Base-by-base conservation (phyloP, 1,139 yeast genomes). In the Zygosaccharomyces pseudobailii region DNA sequence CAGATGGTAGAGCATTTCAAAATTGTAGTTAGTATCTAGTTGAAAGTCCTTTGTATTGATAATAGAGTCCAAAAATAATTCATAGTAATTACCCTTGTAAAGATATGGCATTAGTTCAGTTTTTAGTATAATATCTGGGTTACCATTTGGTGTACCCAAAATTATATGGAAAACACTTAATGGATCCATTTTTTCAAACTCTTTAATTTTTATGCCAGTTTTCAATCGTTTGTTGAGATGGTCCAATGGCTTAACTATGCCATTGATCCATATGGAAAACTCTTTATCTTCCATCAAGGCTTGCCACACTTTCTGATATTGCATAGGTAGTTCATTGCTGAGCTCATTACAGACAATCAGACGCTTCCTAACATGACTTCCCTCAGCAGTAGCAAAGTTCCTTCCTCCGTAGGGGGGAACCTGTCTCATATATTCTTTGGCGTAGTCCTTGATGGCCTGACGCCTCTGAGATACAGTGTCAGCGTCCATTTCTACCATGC, bases 81-180 rank as follows among this genome's bases (percentile, higher is more conserved):
- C 43, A 27, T 48, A 53, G 23, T 47, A 32, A 3, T 42, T 40
- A 4, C 41, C 39, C 38, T 54, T 55, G 2, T 28, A 28, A 21
- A 61, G 35, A 34, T 55, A 63, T 2, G 66, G 65, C 9, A 58
- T 39, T 8, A 61, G 33, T 37, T 59, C 65, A 22, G 40, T 47
- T 13, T 40, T 47, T 13, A 48, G 23, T 17, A 43, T 45, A 4
- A 47, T 46, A 28, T 41, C 30, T 10, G 44, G 45, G 19, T 33
- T 41, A n/a, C 38, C 40, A 5, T 28, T 39, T 6, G 45, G 40
- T 3, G 42, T 30, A 8, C 44, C 34, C 36, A 50, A 42, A 3
- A 60, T 48, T 25, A 55, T 13, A 1, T 47, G 28, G 21, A 61
- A 50, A 6, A 50, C 53, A 4, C 51, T 50, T 13, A n/a, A 6